Percentiles rank a stretch among this genome's conserved stretches.
phyloP scores from a whole-genome alignment of 768 basidiomycete species.

The Boletellus emodensis region DNA sequence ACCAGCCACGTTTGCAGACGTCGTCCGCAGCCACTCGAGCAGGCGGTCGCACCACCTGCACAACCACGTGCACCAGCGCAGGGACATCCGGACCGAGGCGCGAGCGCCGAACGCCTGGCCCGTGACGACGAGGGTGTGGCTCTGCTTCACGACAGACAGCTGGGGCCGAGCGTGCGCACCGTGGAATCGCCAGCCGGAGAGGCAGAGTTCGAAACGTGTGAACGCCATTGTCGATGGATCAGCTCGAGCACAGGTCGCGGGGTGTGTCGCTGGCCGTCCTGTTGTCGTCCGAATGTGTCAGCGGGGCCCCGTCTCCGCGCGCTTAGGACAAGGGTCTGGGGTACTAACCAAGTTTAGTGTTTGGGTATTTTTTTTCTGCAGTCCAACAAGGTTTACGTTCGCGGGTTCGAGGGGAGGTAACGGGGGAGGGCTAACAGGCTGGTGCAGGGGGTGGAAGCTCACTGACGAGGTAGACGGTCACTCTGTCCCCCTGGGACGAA shows the following conservation, averaged over 20 bases:
- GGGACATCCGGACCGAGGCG: constrained; percentile 18
- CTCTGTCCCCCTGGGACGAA: neutral
- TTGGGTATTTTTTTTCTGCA: neutral
- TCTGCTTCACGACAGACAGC: constrained; percentile 18
- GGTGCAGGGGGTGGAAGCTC: constrained; percentile 5
- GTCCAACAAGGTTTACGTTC: neutral
- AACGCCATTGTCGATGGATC: constrained; percentile 13
- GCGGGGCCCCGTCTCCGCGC: neutral
- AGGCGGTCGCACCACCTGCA: constrained; percentile 11
- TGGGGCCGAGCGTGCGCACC: constrained; percentile 20
- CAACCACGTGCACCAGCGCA: constrained; percentile 25
- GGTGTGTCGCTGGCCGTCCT: too few relatives aligned
- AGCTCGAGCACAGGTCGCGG: too few relatives aligned
- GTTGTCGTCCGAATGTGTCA: constrained; percentile 3
- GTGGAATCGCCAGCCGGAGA: constrained; percentile 20
- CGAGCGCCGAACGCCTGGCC: constrained; percentile 25
- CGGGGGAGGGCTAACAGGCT: constrained; percentile 1
- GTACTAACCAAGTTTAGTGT: neutral
- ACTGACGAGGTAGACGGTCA: constrained; percentile 5
- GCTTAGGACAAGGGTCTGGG: neutral
- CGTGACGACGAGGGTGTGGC: constrained; percentile 19
- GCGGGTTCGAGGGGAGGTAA: neutral
- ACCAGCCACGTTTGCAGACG: too few relatives aligned
- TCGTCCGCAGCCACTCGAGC: constrained; percentile 1
- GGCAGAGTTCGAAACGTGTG: constrained; percentile 25